Percentiles rank a stretch among this genome's conserved stretches.
Conservation (phyloP, 2,329 filamentous ascomycete genomes). For the Ilyonectria robusta region DNA sequence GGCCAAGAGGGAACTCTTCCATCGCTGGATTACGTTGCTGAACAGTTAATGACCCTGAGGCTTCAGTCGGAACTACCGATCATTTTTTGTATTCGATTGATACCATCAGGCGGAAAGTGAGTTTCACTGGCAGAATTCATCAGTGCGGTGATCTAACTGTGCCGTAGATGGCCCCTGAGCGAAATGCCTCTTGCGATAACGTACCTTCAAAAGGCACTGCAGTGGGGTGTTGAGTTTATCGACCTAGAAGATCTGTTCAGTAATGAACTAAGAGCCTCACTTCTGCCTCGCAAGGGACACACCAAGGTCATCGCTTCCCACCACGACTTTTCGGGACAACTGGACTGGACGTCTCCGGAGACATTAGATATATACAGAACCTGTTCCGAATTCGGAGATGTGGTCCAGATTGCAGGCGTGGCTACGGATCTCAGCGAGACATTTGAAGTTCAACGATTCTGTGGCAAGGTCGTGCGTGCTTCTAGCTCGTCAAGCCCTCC, state of each 20-base stretch:
- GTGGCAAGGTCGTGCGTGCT: constrained; percentile 6
- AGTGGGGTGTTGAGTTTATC: constrained; percentile 32
- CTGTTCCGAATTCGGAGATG: constrained; percentile 28
- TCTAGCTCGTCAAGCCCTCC: constrained; percentile 1
- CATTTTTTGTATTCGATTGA: constrained; percentile 30
- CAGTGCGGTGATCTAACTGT: neutral
- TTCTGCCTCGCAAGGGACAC: constrained; percentile 11
- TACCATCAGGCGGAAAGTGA: constrained; percentile 30
- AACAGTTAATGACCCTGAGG: constrained; percentile 25
- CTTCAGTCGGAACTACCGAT: constrained; percentile 29
- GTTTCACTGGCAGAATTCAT: neutral
- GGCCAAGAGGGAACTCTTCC: constrained; percentile 7
- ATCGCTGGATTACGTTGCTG: constrained; percentile 28
- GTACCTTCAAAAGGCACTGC: constrained; percentile 22
- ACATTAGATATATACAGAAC: constrained; percentile 2
- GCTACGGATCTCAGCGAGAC: constrained; percentile 24
- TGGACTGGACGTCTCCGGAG: constrained; percentile 25
- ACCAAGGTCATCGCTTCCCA: constrained; percentile 30
- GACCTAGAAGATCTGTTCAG: constrained; percentile 28
- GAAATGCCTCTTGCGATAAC: constrained; percentile 2
- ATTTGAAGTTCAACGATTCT: constrained; percentile 29
- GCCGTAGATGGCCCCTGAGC: constrained; percentile 20
- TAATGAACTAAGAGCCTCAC: neutral
- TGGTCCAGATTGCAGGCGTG: constrained; percentile 32
- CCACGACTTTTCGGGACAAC: constrained; percentile 27